phyloP scores from a whole-genome alignment of 2,329 filamentous ascomycete genomes.

The Cercospora brassicicola region DNA sequence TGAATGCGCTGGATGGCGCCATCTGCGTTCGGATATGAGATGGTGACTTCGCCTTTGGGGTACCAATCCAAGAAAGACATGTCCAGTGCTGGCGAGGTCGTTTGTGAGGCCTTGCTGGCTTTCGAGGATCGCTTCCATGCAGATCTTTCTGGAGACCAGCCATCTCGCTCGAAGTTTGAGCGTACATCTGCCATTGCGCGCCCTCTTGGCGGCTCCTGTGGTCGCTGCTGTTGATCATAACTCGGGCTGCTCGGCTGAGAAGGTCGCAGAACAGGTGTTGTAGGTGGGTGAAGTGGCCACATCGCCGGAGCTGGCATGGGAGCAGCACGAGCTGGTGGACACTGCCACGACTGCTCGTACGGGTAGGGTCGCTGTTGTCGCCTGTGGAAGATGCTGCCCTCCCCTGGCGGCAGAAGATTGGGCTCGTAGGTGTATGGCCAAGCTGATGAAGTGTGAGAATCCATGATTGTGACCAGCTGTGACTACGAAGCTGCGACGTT shows the following conservation, averaged over 20 bases:
- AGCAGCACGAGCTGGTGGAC: neutral
- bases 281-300: neutral
- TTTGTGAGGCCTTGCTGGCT: neutral
- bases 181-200: neutral
- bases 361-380: neutral
- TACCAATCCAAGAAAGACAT: conserved; percentile 27
- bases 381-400: neutral
- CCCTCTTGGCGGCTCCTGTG: neutral
- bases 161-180: neutral
- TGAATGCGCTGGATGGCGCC: conserved; percentile 39
- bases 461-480: neutral
- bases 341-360: neutral
- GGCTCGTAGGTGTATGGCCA: neutral
- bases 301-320: neutral
- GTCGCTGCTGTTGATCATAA: neutral
- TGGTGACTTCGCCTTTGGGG: conserved; percentile 32
- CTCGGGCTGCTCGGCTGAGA: neutral
- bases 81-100: conserved; percentile 1
- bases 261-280: neutral
- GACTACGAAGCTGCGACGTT: neutral
- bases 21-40: conserved; percentile 38
- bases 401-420: neutral
- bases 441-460: neutral
- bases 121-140: neutral
- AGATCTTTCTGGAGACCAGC: conserved; percentile 7